These are phyloP conservation scores for Paramecium pentaurelia DNA, from an alignment of 73 alveolate genomes.

Conservation along the genomic window DNA sequence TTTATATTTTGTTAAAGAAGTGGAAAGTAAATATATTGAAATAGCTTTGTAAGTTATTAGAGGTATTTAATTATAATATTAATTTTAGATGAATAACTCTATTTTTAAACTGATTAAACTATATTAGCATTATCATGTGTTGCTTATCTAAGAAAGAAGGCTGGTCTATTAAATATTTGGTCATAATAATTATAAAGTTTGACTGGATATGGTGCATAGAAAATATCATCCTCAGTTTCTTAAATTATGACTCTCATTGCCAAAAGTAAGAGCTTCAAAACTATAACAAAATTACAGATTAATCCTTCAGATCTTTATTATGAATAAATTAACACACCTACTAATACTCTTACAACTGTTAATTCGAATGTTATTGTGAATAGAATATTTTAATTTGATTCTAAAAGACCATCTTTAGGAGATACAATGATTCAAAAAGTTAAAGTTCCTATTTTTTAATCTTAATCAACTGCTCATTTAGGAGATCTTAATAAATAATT, in stretches of 20 bases:
- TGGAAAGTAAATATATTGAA: constrained; percentile 19
- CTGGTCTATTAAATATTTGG: constrained; percentile 36
- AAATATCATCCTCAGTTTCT: constrained; percentile 5
- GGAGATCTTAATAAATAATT: neutral
- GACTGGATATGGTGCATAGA: neutral
- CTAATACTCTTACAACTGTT: neutral
- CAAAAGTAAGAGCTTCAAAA: neutral
- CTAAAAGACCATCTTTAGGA: neutral
- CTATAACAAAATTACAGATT: neutral
- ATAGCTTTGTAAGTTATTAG: neutral
- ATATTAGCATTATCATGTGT: constrained; percentile 25
- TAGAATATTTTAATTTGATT: neutral
- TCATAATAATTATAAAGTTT: neutral
- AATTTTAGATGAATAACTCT: neutral
- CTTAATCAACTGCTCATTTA: neutral
- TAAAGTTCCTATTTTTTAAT: neutral
- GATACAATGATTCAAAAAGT: neutral
- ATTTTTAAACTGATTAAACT: neutral
- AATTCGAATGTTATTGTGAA: neutral
- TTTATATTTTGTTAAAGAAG: constrained; percentile 4
- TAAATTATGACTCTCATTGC: constrained; percentile 39
- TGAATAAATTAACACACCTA: neutral
- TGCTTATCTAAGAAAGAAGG: constrained; percentile 33
- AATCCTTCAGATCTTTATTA: neutral
- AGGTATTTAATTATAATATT: neutral